phyloP scores from a whole-genome alignment of 2,329 filamentous ascomycete species.

The Akanthomyces uredinophilus region DNA sequence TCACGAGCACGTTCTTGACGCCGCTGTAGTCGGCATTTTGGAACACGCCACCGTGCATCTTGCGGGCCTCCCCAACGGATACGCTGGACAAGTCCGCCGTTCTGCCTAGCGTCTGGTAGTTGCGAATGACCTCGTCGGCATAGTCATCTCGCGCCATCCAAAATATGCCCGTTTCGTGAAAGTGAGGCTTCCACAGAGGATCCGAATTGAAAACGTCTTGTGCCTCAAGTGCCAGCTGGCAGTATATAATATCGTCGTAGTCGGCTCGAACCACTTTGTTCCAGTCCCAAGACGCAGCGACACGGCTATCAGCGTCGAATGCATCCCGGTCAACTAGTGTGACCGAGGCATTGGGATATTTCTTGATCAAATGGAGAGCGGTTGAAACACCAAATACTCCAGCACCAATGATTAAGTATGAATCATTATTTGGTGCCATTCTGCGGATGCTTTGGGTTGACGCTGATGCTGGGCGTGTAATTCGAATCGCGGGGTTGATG shows the following conservation, averaged over 20 bases:
- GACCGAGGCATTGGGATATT: conserved; percentile 44
- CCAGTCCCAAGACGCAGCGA: conserved; percentile 66
- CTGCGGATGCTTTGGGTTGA: neutral
- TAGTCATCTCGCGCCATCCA: conserved; percentile 49
- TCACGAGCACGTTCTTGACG: conserved; percentile 55
- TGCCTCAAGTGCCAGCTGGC: conserved; percentile 59
- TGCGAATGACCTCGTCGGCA: conserved; percentile 46
- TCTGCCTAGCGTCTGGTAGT: conserved; percentile 43
- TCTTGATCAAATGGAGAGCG: conserved; percentile 55
- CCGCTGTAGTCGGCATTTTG: conserved; percentile 54
- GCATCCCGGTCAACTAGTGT: conserved; percentile 54
- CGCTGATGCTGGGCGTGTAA: neutral
- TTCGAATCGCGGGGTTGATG: neutral
- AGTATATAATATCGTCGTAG: conserved; percentile 61
- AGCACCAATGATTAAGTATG: conserved; percentile 57
- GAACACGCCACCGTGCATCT: conserved; percentile 54
- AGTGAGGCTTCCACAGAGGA: conserved; percentile 51
- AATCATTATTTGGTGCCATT: conserved; percentile 18
- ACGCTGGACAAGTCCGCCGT: conserved; percentile 38
- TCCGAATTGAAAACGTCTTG: conserved; percentile 56
- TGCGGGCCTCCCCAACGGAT: conserved; percentile 40
- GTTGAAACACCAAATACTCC: conserved; percentile 63
- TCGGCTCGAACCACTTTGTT: conserved; percentile 69
- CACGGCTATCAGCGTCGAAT: conserved; percentile 40
- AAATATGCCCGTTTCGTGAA: conserved; percentile 56